phyloP scores from a whole-genome alignment of 1,139 yeast species.

The Hansenula lynferdii region DNA sequence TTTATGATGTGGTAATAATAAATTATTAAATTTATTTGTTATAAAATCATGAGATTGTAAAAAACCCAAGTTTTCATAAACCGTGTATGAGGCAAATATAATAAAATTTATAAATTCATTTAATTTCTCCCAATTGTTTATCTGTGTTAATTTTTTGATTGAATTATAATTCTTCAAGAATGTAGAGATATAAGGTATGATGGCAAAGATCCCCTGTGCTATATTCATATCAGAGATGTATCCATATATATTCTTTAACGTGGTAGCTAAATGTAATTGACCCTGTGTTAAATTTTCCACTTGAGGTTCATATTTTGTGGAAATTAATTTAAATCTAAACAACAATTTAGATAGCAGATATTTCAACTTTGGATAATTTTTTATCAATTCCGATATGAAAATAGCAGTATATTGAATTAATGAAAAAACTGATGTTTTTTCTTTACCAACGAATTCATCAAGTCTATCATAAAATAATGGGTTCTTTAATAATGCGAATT shows the following conservation, averaged over 20 bases:
- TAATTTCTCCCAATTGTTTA: constrained; percentile 10
- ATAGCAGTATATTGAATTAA: constrained; percentile 16
- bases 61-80: constrained; percentile 20
- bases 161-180: constrained; percentile 17
- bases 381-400: constrained; percentile 16
- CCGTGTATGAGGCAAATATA: constrained; percentile 16
- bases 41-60: constrained; percentile 18
- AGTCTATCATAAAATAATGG: constrained; percentile 7
- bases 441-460: constrained; percentile 10
- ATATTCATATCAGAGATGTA: constrained; percentile 21
- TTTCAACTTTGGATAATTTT: constrained; percentile 15
- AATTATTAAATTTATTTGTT: constrained; percentile 10
- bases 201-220: constrained; percentile 18
- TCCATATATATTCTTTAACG: constrained; percentile 14
- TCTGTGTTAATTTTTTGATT: constrained; percentile 10
- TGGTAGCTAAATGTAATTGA: constrained; percentile 8
- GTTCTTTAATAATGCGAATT: neutral
- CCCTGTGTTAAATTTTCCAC: constrained; percentile 3
- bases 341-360: constrained; percentile 7
- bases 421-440: constrained; percentile 17
- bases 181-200: constrained; percentile 18
- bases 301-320: neutral
- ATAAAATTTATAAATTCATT: constrained; percentile 14
- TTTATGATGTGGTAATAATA: constrained; percentile 13
- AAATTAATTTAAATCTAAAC: constrained; percentile 4